Evolutionary conservation across 2,329 filamentous ascomycete species (phyloP), one percentile per base, ranked within the genome.

Genomic region (Sporothrix humicola): DNA sequence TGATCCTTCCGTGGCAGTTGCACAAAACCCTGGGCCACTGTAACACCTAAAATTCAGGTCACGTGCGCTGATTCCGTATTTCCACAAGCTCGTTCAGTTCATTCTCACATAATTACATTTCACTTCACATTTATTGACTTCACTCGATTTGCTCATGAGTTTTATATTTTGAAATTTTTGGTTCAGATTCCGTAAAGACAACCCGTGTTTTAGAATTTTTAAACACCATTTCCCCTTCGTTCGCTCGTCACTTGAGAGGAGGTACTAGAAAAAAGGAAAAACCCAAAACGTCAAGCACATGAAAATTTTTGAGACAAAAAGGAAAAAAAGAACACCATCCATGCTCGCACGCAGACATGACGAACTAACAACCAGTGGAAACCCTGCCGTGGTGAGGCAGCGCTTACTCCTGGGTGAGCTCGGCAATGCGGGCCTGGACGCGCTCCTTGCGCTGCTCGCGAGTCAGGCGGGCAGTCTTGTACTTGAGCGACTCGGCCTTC

Each of bases 401-500:
- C 23, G 59, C 31, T 78, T 87, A 84, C 75, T 84, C 85, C 75
- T 84, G 85, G 80, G 88, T 89, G 81, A 97, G 88, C 86, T 92
- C 88, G 83, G 92, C 90, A 87, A 99, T 99, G 90, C 93, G 97
- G 84, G 91, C 90, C 91, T 97, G 90, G 85, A 99, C 90, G 79
- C 91, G 89, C 85, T 91, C 88, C 83, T 92, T 86, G 87, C 91
- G 94, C 93, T 98, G 87, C 73, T 89, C 94, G 88, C 91, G 92
- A 84, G 89, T 91, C 79, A 94, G 89, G 91, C 97, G 97, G 81
- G 81, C 80, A 80, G 86, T 85, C 84, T 86, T 90, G 92, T 90
- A 94, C 91, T 98, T 97, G 88, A 94, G 90, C 84, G 93, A 94
- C 90, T 97, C 94, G 78, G 89, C 88, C 92, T 97, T 97, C 93